Conservation (phyloP, 257 asterid genomes). For the Eucommia ulmoides region DNA sequence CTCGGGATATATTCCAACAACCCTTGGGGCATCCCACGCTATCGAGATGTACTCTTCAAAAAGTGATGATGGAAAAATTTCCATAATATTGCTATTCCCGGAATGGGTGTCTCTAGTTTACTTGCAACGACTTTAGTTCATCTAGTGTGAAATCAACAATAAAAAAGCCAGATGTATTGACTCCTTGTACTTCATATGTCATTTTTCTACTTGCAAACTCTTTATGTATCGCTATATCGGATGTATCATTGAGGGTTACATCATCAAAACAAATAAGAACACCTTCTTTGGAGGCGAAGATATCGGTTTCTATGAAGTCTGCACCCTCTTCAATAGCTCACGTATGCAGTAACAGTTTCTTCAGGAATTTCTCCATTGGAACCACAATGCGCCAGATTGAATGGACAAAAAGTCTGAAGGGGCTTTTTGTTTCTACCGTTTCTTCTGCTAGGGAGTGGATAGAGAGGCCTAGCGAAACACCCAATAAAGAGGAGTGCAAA, state of each 20-base stretch:
- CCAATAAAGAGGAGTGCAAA: conserved; percentile 56
- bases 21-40: no score
- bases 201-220: conserved; percentile 56
- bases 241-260: conserved; percentile 50
- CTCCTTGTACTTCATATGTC: conserved; percentile 74
- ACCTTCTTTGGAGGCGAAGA: conserved; percentile 85
- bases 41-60: no score
- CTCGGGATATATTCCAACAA: no score
- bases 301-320: conserved; percentile 89
- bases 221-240: conserved; percentile 58
- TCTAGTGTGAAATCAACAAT: conserved; percentile 73
- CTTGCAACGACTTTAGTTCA: conserved; percentile 58
- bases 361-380: conserved; percentile 95
- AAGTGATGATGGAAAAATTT: conserved; percentile 14
- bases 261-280: conserved; percentile 79
- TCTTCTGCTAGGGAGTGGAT: conserved; percentile 86
- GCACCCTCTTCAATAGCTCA: conserved; percentile 96
- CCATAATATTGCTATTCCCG: conserved; percentile 87
- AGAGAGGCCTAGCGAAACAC: conserved; percentile 66
- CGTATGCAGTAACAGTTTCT: conserved; percentile 83
- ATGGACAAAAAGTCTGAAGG: conserved; percentile 77
- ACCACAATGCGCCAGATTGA: conserved; percentile 93
- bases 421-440: conserved; percentile 59
- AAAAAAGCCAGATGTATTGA: conserved; percentile 53
- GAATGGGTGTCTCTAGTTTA: conserved; percentile 66